Conservation (phyloP, 306 rosid species). For the Astragalus membranaceus region DNA sequence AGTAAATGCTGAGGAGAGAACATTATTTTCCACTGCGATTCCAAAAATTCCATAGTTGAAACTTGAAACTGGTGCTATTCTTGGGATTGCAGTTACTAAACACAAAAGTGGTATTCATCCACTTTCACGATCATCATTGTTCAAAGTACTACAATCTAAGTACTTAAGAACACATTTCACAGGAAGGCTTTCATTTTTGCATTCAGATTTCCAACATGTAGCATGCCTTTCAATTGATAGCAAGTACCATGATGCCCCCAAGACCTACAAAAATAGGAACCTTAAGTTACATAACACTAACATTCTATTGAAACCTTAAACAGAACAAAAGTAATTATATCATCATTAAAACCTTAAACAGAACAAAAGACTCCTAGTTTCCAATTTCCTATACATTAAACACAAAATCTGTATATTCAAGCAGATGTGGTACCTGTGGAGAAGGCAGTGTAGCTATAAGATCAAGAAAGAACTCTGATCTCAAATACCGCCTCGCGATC, state of each 20-base stretch:
- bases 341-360: background rate
- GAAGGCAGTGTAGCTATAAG: constrained; percentile 77
- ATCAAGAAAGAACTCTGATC: constrained; percentile 70
- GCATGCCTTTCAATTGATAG: too few species aligned
- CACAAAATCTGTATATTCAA: background rate
- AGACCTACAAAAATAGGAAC: too few species aligned
- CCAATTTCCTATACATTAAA: background rate
- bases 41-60: constrained; percentile 62
- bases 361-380: background rate
- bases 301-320: background rate
- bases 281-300: background rate
- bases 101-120: constrained; percentile 55
- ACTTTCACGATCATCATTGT: constrained; percentile 34
- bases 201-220: constrained; percentile 85
- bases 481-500: constrained; percentile 61
- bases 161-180: too few species aligned
- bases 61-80: constrained; percentile 38
- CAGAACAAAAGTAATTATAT: too few species aligned
- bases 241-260: too few species aligned
- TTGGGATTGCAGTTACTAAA: constrained; percentile 63
- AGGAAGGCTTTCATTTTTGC: too few species aligned
- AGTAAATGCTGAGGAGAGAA: constrained; percentile 42
- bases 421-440: constrained; percentile 68
- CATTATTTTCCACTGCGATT: constrained; percentile 47
- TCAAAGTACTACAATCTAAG: too few species aligned